Evolutionary conservation across 352 stramenopile species (phyloP).

Genomic region (Saprolegnia parasitica): DNA sequence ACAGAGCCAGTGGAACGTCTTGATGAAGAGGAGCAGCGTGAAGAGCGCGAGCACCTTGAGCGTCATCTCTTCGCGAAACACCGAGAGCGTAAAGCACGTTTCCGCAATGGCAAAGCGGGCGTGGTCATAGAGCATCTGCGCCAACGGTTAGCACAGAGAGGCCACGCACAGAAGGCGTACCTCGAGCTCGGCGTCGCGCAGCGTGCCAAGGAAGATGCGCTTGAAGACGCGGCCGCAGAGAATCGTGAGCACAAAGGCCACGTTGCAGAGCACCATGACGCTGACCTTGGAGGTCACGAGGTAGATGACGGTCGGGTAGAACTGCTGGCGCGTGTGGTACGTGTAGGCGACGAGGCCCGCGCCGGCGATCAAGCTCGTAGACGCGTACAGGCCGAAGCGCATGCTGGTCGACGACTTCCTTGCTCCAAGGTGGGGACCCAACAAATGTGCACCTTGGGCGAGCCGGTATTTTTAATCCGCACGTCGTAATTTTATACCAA

Average conservation of each 20-base stretch:
- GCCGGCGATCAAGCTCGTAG: conserved; percentile 76
- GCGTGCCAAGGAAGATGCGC: conserved; percentile 78
- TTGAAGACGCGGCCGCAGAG: conserved; percentile 69
- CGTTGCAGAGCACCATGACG: conserved; percentile 94
- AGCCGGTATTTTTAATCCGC: not conserved
- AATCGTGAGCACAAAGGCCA: conserved; percentile 87
- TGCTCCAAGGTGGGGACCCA: not conserved
- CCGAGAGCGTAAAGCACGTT: conserved; percentile 98
- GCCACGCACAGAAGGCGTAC: conserved; percentile 31
- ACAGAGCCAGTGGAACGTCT: conserved; percentile 91
- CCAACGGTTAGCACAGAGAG: conserved; percentile 32
- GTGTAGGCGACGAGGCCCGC: conserved; percentile 88
- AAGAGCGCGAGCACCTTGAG: conserved; percentile 94
- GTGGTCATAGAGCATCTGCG: conserved; percentile 93
- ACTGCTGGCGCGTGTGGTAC: conserved; percentile 92
- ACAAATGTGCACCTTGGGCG: not conserved
- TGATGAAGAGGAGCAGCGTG: conserved; percentile 92
- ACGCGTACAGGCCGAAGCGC: conserved; percentile 84
- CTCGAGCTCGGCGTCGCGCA: conserved; percentile 82
- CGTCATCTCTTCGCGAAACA: conserved; percentile 97
- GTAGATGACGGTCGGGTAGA: conserved; percentile 97
- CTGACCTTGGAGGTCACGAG: conserved; percentile 95
- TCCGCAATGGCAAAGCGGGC: conserved; percentile 97
- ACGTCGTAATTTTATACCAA: not conserved
- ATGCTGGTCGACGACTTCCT: too few relatives aligned